A percentile compares a stretch with the other conserved stretches of the same genome.
Conservation (phyloP, 495 filamentous ascomycete genomes). For the Podospora pseudoanserina region DNA sequence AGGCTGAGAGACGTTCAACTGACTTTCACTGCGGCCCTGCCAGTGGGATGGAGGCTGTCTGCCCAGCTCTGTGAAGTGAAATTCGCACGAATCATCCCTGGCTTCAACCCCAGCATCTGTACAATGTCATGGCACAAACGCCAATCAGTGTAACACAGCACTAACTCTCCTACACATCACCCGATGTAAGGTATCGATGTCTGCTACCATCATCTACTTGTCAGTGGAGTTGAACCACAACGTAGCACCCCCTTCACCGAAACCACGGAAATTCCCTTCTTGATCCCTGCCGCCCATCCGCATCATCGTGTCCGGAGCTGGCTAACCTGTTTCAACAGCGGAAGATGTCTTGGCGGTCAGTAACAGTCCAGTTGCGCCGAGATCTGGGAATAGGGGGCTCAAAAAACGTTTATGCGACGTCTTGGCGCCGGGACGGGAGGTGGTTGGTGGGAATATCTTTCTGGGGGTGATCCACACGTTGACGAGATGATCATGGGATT, state of each 20-base stretch:
- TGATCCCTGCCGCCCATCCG: neutral
- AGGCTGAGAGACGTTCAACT: neutral
- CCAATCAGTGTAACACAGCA: neutral
- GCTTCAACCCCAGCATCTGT: neutral
- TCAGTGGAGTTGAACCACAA: neutral
- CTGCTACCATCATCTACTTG: neutral
- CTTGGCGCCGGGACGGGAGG: constrained; percentile 7
- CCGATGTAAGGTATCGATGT: neutral
- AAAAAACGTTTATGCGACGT: constrained; percentile 10
- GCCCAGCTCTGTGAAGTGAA: neutral
- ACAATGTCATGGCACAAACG: neutral
- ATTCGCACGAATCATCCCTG: neutral
- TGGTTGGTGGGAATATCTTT: constrained; percentile 16
- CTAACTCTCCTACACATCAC: neutral
- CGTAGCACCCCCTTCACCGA: neutral
- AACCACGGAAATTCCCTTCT: neutral
- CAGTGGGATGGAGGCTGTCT: neutral
- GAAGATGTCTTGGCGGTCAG: neutral
- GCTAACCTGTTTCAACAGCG: neutral
- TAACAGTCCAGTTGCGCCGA: neutral
- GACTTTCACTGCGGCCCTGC: neutral
- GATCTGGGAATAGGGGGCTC: neutral
- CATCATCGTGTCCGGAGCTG: neutral
- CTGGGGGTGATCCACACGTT: neutral
- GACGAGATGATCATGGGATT: neutral